Base-by-base conservation (phyloP, 306 rosid species). In the Casuarina glauca region DNA sequence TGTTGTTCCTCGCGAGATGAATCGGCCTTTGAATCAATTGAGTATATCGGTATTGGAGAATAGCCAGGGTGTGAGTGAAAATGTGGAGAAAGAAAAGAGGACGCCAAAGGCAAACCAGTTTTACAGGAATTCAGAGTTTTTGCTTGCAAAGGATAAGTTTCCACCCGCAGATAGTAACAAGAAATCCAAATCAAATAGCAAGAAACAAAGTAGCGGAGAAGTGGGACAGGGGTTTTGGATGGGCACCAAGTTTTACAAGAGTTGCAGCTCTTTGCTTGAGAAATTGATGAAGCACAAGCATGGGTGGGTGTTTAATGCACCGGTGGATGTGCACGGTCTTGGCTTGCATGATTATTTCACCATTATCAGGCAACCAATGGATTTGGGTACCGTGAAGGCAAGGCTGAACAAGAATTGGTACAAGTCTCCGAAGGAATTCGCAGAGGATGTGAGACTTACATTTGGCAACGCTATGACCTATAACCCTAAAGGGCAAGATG, bases 381-480 rank as follows among this genome's bases (percentile, higher is more conserved):
- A 95, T 86, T 75, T 95, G 66, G 97, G 98, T 48, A 88, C 92
- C 42, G 92, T 95, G 78, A 95, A 95, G 78, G 32, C 89, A 2
- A 89, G 93, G 89, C 83, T 95, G 87, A 87, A 52, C 86, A 92
- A 89, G 83, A 92, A 95, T 71, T 95, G 97, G 97, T 95, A 95
- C 83, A 95, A 92, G 84, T 89, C 95, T 32, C 97, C 96, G 0
- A 95, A 84, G 89, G 98, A 94, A 80, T 94, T 92, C 82, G 97
- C 97, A 10, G 98, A 92, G 93, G 98, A 94, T 76, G 98, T 92
- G 82, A 90, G 95, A 94, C 97, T 94, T 78, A 86, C 97, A 38
- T 91, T 94, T 83, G 72, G 1, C 42, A 94, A 94, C 86, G 98
- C 98, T 49, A 92, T 94, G 97, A 89, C 90, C 12, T 94, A 92